Percentiles rank a stretch among this genome's conserved stretches.
Conservation (phyloP, 768 basidiomycete species). For the Lentinula raphanica region DNA sequence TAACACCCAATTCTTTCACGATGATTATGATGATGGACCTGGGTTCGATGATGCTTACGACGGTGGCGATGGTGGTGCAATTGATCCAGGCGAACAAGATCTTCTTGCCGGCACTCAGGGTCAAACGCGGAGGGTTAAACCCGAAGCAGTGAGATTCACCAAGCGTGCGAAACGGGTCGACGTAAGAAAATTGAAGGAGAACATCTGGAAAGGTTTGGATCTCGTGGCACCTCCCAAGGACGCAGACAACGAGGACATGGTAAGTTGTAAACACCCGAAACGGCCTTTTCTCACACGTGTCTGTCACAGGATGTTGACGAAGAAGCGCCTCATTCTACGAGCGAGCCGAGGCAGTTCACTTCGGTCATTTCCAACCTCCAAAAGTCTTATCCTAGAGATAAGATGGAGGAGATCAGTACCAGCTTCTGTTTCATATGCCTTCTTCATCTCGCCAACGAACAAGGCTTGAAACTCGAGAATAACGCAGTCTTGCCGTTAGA, state of each 20-base stretch:
- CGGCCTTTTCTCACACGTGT: neutral
- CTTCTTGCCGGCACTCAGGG: constrained; percentile 77
- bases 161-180: constrained; percentile 96
- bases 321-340: constrained; percentile 40
- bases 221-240: constrained; percentile 54
- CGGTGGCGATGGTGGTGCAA: constrained; percentile 35
- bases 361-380: constrained; percentile 81
- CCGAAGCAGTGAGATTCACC: constrained; percentile 89
- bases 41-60: constrained; percentile 36
- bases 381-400: constrained; percentile 81
- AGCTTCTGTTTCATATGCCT: constrained; percentile 99
- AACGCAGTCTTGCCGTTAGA: constrained; percentile 29
- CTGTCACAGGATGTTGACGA: constrained; percentile 48
- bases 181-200: constrained; percentile 93
- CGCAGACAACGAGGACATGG: constrained; percentile 48
- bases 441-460: constrained; percentile 93
- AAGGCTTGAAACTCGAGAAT: constrained; percentile 72
- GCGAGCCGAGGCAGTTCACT: constrained; percentile 69
- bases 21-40: constrained; percentile 58
- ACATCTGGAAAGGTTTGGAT: constrained; percentile 92
- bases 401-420: constrained; percentile 97
- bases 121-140: constrained; percentile 72
- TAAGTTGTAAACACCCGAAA: constrained; percentile 21
- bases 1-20: constrained; percentile 96
- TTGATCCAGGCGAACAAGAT: constrained; percentile 78